These are phyloP conservation scores for Chara braunii DNA, from an alignment of 139 green algal genomes.

Conservation along the genomic window DNA sequence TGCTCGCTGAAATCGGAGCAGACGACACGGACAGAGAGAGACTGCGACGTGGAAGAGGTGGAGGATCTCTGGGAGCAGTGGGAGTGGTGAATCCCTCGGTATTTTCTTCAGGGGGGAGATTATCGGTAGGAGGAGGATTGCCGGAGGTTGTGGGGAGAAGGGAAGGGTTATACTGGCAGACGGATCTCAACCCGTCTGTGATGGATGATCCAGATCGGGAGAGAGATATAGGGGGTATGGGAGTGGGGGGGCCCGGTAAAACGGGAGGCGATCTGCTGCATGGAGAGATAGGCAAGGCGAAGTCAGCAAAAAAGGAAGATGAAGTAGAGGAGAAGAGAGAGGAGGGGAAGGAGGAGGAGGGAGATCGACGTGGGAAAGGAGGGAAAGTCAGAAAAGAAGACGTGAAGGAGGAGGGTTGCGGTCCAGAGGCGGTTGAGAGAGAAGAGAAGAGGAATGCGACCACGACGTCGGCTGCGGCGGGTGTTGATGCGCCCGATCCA, in stretches of 20 bases:
- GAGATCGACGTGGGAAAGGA: not conserved
- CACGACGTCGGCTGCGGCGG: no score
- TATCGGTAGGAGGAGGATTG: not conserved
- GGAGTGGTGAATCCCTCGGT: not conserved
- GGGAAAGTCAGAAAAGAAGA: not conserved
- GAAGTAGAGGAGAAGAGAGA: not conserved
- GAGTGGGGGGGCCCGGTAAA: no score
- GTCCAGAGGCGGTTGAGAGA: not conserved
- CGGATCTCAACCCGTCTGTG: no score
- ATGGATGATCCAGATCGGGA: no score
- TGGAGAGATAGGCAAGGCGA: slow-evolving; percentile 8
- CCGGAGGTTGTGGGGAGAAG: not conserved
- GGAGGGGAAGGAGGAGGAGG: not conserved
- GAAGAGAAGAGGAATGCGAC: not conserved
- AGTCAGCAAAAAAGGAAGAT: not conserved
- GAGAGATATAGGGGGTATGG: no score
- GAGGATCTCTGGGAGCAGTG: not conserved
- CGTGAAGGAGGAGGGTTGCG: not conserved
- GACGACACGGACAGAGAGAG: slow-evolving; percentile 15
- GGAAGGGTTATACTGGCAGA: no score
- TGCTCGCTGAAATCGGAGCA: slow-evolving; percentile 52
- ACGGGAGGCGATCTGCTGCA: no score
- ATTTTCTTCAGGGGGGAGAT: not conserved
- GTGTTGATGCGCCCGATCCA: no score
- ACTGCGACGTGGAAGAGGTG: no score